Base-by-base conservation (phyloP, 305 asterid species). In the Plantago coronopus region DNA sequence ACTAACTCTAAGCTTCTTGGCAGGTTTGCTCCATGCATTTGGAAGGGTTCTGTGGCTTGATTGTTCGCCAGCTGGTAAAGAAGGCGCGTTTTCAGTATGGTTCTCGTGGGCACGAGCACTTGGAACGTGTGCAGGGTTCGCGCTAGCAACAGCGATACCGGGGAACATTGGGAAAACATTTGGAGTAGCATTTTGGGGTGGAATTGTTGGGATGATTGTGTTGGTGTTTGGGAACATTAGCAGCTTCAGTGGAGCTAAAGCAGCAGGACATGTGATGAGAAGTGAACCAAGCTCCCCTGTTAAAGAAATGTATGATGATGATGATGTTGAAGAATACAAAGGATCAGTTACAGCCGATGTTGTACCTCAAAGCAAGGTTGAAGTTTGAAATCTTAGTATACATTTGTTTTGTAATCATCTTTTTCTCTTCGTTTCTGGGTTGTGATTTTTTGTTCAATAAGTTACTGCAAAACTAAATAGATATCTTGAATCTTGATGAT, bases 21-120 rank as follows among this genome's bases (percentile, higher is more conserved):
- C 57, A 51, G 57, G 57, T 54, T 54, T 54, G 42, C 43, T 85
- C 13, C 89, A 90, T 54, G 95, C 95, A n/a, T 90, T 77, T 59
- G 95, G 96, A 31, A 77, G 96, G 67, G 96, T 85, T 44, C 79
- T 90, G 45, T 70, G 84, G 83, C 42, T 87, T 65, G 96, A 90
- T 23, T 90, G 97, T 64, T 79, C 95, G 14, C 97, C 97, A 0
- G 80, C 82, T 11, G 96, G 96, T 9, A 87, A 87, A 75, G 97
- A 90, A 80, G 97, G 97, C 0, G 89, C 82, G 0, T 90, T 90
- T 31, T 90, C 96, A 0, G 87, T 81, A 20, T 90, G 96, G 95
- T 85, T 87, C 62, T 87, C 96, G 27, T 82, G 95, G 95, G 80
- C 79, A 2, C 74, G 89, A 64, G 88, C 82, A 2, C 69, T 85